Percentiles rank a stretch among this genome's conserved stretches.
These are phyloP conservation scores for Elsinoe perseae DNA, from an alignment of 2,329 filamentous ascomycete genomes.

Conservation along the genomic window DNA sequence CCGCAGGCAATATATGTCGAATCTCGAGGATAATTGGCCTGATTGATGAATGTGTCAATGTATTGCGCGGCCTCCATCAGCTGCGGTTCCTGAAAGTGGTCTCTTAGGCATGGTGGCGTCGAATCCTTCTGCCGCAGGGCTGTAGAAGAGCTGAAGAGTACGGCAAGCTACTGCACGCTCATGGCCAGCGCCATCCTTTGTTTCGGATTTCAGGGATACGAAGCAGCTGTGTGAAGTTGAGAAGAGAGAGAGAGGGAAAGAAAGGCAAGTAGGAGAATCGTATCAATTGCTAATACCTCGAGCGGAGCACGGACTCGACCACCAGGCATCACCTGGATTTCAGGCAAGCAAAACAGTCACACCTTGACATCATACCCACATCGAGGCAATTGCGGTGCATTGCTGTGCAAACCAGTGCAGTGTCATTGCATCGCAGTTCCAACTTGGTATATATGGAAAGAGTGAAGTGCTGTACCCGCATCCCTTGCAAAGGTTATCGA, in stretches of 20 bases:
- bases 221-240: neutral
- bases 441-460: no score
- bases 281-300: neutral
- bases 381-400: neutral
- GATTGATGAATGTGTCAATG: neutral
- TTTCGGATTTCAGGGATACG: neutral
- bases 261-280: neutral
- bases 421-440: no score
- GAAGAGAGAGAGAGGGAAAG: neutral
- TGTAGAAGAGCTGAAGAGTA: neutral
- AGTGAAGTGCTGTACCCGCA: neutral
- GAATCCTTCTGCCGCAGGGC: neutral
- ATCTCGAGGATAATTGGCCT: neutral
- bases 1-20: neutral
- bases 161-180: neutral
- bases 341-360: constrained; percentile 5
- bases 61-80: neutral
- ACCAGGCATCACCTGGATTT: constrained; percentile 1
- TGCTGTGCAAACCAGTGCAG: no score
- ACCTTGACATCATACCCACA: neutral
- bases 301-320: neutral
- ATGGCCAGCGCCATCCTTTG: neutral
- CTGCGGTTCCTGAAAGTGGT: neutral
- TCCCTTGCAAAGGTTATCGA: neutral
- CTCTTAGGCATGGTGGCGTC: neutral